Base-by-base conservation (phyloP, 148 eudicot species). In the Nyssa sinensis region DNA sequence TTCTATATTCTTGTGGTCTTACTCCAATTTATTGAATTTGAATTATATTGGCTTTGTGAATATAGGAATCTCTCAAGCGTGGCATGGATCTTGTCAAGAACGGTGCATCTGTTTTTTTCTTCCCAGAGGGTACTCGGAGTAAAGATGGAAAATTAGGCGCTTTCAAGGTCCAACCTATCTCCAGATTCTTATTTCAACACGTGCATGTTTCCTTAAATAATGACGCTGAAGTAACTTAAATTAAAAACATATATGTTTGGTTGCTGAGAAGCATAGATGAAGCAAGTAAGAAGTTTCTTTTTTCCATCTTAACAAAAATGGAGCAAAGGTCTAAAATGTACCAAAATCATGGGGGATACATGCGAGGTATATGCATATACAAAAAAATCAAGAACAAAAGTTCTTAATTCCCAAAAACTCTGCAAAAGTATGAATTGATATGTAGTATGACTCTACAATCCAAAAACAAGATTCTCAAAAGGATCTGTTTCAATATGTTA, bases 41-140 rank as follows among this genome's bases (percentile, higher is more conserved):
- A 39, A 0, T 62, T 10, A 4, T 62, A 1, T 58, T 68, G 12
- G 23, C 63, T 61, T 58, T 27, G 31, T 17, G 21, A 67, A 66
- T 67, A 70, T 74, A 94, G 98, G 96, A 92, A 29, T 90, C 96
- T 81, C 91, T 94, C 33, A 94, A 86, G 74, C 85, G 86, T 57
- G 90, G 98, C 84, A 90, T 86, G 88, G 88, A 91, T 70, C 86
- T 94, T 79, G 79, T 94, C 69, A 89, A 84, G 73, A 87, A 85
- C 70, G 97, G 96, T 27, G 94, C 91, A 75, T 94, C 97, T 70
- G 97, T 94, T 13, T 94, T 90, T 80, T 90, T 92, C 84, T 94
- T 94, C 65, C 98, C 98, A 7, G 98, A 94, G 83, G 98, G 97
- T 73, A 94, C 98, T 29, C 90, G 98, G 28, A 90, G 96, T 83